Percentiles rank a stretch among this genome's conserved stretches.
Evolutionary conservation across 2,329 filamentous ascomycete genomes (phyloP).

Genomic region (Geosmithia flava): DNA sequence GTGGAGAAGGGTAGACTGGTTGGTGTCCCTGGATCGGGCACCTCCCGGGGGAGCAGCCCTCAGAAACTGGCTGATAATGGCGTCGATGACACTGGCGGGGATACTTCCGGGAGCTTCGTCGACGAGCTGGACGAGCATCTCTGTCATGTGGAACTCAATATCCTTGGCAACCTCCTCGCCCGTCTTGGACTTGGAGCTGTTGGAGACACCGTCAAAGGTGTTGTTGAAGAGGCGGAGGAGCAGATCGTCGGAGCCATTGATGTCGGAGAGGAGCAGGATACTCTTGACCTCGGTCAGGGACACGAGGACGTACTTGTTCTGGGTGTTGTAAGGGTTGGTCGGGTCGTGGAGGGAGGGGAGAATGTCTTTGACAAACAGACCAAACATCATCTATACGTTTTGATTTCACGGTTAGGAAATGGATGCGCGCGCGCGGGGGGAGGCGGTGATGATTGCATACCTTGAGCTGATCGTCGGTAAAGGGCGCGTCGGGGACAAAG

Average conservation of each 20-base stretch:
- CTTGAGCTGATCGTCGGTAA: conserved; percentile 82
- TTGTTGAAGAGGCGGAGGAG: conserved; percentile 72
- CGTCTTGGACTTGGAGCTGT: conserved; percentile 57
- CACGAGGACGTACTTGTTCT: conserved; percentile 82
- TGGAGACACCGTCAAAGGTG: conserved; percentile 86
- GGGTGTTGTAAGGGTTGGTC: conserved; percentile 78
- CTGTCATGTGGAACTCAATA: conserved; percentile 84
- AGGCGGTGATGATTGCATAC: conserved; percentile 15
- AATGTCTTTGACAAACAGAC: conserved; percentile 71
- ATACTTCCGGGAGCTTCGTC: conserved; percentile 68
- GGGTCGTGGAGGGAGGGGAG: conserved; percentile 79
- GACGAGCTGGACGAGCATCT: conserved; percentile 71
- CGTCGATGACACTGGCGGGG: conserved; percentile 73
- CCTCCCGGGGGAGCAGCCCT: conserved; percentile 65
- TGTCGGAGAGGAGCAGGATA: conserved; percentile 80
- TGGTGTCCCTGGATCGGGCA: conserved; percentile 53
- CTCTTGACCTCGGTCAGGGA: conserved; percentile 91
- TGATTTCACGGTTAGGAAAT: not conserved
- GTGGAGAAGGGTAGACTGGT: conserved; percentile 70
- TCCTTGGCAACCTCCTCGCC: conserved; percentile 84
- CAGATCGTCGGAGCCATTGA: conserved; percentile 69
- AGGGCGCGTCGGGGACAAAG: conserved; percentile 90
- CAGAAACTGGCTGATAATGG: conserved; percentile 91
- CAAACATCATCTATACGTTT: conserved; percentile 69
- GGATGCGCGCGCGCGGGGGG: not conserved